A percentile compares a stretch with the other conserved stretches of the same genome.
phyloP scores from a whole-genome alignment of 1,139 yeast species.

The Geotrichum phurueaensis region DNA sequence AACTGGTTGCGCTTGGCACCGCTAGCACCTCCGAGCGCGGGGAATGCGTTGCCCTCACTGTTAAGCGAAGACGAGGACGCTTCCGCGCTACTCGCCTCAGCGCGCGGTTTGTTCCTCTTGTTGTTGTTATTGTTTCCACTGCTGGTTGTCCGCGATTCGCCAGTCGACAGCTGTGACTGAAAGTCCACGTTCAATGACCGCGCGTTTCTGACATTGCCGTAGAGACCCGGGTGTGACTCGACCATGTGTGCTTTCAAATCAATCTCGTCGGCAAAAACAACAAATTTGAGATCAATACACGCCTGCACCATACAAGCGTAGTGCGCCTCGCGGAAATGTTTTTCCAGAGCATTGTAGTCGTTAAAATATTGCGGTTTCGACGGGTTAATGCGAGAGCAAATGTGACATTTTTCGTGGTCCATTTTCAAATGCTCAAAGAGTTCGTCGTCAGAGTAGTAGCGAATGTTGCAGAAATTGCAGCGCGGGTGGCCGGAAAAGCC shows the following conservation, averaged over 20 bases:
- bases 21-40: constrained; percentile 25
- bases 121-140: constrained; percentile 5
- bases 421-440: constrained; percentile 76
- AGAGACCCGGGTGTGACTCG: constrained; percentile 65
- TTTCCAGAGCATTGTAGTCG: constrained; percentile 65
- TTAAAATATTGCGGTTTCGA: constrained; percentile 68
- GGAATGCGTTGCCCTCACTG: constrained; percentile 26
- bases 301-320: constrained; percentile 70
- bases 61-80: constrained; percentile 21
- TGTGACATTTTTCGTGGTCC: constrained; percentile 79
- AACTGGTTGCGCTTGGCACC: constrained; percentile 12
- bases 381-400: constrained; percentile 65
- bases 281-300: constrained; percentile 87
- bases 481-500: constrained; percentile 90
- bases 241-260: constrained; percentile 87
- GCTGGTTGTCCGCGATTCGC: constrained; percentile 17
- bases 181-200: constrained; percentile 29
- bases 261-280: constrained; percentile 80
- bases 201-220: constrained; percentile 28
- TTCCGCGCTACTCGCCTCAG: constrained; percentile 17
- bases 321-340: constrained; percentile 70
- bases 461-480: constrained; percentile 70
- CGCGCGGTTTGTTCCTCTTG: constrained; percentile 19
- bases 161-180: constrained; percentile 57
- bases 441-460: constrained; percentile 89